A percentile compares a stretch with the other conserved stretches of the same genome.
Conservation (phyloP, 75 land plant species). For the Isoetes taiwanensis region DNA sequence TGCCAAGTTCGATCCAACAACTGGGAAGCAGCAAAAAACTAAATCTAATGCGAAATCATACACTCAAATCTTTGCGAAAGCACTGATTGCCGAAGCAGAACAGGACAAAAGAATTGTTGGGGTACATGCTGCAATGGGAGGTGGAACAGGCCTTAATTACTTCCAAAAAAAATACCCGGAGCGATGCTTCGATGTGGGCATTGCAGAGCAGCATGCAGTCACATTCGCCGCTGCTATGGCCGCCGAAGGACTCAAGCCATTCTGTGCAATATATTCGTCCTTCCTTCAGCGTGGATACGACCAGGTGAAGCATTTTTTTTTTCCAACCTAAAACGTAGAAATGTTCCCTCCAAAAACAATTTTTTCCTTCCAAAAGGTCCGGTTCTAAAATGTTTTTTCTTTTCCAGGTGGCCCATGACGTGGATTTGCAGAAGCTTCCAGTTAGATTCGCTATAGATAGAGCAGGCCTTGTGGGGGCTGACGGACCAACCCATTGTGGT, state of each 20-base stretch:
- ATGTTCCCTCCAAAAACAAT: too few species aligned
- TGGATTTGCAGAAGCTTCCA: slow-evolving; percentile 52
- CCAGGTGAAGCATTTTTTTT: slow-evolving; percentile 23
- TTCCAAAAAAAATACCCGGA: slow-evolving; percentile 25
- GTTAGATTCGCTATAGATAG: slow-evolving; percentile 53
- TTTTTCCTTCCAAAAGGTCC: too few species aligned
- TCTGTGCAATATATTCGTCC: slow-evolving; percentile 50
- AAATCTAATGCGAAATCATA: slow-evolving; percentile 10
- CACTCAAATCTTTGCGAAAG: slow-evolving; percentile 24
- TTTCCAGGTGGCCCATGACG: slow-evolving; percentile 44
- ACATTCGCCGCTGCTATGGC: slow-evolving; percentile 13
- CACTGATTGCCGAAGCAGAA: slow-evolving; percentile 27
- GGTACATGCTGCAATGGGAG: slow-evolving; percentile 34
- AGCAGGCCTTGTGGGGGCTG: slow-evolving; percentile 55
- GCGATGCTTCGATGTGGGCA: slow-evolving; percentile 12
- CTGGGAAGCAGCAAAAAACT: slow-evolving; percentile 23
- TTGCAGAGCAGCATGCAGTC: slow-evolving; percentile 16
- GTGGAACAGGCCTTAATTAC: slow-evolving; percentile 26
- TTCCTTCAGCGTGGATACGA: slow-evolving; percentile 51
- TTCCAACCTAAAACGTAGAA: too few species aligned
- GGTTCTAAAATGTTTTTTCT: too few species aligned
- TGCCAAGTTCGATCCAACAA: slow-evolving; percentile 59
- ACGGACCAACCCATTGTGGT: slow-evolving; percentile 52
- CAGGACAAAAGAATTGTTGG: slow-evolving; percentile 16
- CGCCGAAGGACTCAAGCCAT: slow-evolving; percentile 29